These are phyloP conservation scores for Trifolium repens DNA, from an alignment of 306 rosid genomes.

Conservation along the genomic window DNA sequence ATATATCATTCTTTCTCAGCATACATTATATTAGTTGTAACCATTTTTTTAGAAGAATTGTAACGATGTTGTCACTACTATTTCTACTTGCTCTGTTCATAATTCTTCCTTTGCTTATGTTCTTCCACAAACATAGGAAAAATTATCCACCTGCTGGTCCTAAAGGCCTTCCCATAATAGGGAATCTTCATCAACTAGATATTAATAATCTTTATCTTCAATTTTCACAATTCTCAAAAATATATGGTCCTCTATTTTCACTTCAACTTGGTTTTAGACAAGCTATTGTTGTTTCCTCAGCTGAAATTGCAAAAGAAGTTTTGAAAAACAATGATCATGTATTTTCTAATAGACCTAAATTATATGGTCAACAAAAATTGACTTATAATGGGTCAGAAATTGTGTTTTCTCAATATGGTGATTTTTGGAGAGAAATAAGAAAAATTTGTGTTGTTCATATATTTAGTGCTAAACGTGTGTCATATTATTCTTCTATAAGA, in stretches of 20 bases:
- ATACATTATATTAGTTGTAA: too few species aligned
- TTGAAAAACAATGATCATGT: constrained; percentile 34
- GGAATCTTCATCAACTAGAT: constrained; percentile 54
- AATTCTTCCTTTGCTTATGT: not conserved
- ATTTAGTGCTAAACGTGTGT: constrained; percentile 20
- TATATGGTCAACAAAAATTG: constrained; percentile 18
- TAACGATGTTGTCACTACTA: constrained; percentile 7
- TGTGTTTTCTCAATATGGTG: not conserved
- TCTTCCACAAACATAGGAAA: not conserved
- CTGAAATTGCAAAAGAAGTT: constrained; percentile 17
- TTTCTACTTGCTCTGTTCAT: not conserved
- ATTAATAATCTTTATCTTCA: constrained; percentile 8
- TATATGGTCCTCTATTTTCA: constrained; percentile 49
- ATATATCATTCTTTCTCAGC: not conserved
- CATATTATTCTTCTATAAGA: constrained; percentile 25
- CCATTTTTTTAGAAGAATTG: too few species aligned
- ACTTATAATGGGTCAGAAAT: constrained; percentile 41
- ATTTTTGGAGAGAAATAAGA: constrained; percentile 17
- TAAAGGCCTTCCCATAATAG: constrained; percentile 53
- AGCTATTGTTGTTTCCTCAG: constrained; percentile 29
- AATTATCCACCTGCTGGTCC: constrained; percentile 45
- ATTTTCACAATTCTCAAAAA: constrained; percentile 32
- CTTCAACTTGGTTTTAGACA: constrained; percentile 41
- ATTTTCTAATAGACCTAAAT: constrained; percentile 35
- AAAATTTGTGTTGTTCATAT: constrained; percentile 3